Evolutionary conservation across 1,284 basidiomycete species (phyloP).

Genomic region (Inonotus hispidus): DNA sequence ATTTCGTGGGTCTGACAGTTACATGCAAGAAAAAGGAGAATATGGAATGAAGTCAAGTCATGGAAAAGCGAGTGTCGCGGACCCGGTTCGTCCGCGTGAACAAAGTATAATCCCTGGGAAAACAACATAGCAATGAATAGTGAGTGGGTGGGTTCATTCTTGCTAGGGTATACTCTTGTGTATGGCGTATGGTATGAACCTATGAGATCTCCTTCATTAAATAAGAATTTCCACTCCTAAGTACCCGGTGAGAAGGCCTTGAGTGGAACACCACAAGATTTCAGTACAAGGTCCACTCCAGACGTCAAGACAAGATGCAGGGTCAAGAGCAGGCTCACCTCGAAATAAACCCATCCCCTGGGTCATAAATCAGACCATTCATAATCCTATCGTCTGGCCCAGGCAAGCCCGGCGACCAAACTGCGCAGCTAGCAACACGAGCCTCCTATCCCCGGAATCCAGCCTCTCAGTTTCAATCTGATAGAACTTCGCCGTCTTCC

Average conservation of each 20-base stretch:
- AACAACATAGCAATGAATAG: slow-evolving; percentile 8
- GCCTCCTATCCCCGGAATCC: slow-evolving; percentile 44
- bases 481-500: slow-evolving; percentile 51
- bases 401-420: background rate
- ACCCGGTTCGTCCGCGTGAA: slow-evolving; percentile 11
- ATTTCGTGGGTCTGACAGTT: background rate
- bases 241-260: background rate
- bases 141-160: background rate
- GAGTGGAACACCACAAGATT: background rate
- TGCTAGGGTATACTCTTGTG: slow-evolving; percentile 11
- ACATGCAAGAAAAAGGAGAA: slow-evolving; percentile 1
- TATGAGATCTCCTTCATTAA: slow-evolving; percentile 15
- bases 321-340: background rate
- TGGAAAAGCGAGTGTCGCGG: slow-evolving; percentile 1
- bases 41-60: background rate
- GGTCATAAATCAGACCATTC: background rate
- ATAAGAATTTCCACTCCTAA: background rate
- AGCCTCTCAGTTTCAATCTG: slow-evolving; percentile 54
- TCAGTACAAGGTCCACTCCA: background rate
- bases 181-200: slow-evolving; percentile 17
- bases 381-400: background rate
- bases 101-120: slow-evolving; percentile 11
- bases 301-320: background rate
- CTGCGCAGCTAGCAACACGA: slow-evolving; percentile 25
- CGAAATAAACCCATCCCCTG: background rate